Percentiles rank a stretch among this genome's conserved stretches.
Conservation (phyloP, 2,329 filamentous ascomycete species). For the Sporothrix euskadiensis region DNA sequence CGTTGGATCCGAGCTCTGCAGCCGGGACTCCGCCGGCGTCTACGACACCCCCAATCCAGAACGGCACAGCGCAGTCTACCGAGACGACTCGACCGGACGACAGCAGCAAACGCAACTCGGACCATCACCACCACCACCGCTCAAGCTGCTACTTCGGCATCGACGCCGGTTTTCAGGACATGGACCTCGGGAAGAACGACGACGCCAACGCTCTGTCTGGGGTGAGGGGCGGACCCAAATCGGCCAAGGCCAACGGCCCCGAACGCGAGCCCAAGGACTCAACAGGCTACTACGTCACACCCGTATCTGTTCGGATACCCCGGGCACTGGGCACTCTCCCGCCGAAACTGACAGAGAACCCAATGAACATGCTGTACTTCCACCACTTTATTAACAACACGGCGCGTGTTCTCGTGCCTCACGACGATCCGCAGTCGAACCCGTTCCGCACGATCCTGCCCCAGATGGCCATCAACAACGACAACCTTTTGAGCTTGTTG, state of each 20-base stretch:
- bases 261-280: slow-evolving; percentile 43
- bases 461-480: slow-evolving; percentile 65
- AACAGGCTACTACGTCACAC: slow-evolving; percentile 68
- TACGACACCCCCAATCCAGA: neutral
- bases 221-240: neutral
- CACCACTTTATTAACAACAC: slow-evolving; percentile 76
- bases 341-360: slow-evolving; percentile 62
- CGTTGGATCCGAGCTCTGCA: slow-evolving; percentile 42
- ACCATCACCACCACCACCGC: slow-evolving; percentile 25
- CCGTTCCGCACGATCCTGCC: slow-evolving; percentile 54
- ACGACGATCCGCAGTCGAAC: slow-evolving; percentile 56
- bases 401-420: slow-evolving; percentile 56
- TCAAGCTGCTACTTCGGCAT: slow-evolving; percentile 62
- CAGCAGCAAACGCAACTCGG: neutral
- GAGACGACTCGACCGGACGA: neutral
- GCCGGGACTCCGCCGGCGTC: neutral
- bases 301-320: slow-evolving; percentile 62
- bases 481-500: slow-evolving; percentile 73
- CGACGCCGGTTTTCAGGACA: slow-evolving; percentile 68
- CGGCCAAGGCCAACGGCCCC: slow-evolving; percentile 31
- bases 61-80: neutral
- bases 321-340: slow-evolving; percentile 52
- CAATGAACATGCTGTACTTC: slow-evolving; percentile 74
- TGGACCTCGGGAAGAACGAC: slow-evolving; percentile 70
- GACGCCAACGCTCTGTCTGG: slow-evolving; percentile 65